Conservation (phyloP, 2,329 filamentous ascomycete species). For the Immersiporthe knoxdaviesiana region DNA sequence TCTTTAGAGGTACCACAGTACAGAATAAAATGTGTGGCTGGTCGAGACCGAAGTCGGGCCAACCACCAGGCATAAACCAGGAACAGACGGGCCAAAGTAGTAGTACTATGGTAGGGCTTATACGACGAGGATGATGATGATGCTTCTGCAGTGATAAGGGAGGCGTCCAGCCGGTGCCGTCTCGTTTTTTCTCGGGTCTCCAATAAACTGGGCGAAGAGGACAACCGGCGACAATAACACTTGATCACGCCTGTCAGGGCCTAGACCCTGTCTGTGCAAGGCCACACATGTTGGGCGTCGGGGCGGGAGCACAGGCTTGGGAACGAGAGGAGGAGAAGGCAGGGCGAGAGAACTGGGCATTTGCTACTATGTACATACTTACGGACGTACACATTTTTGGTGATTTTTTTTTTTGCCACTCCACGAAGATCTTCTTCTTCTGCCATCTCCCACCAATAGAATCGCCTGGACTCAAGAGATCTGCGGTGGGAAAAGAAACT, state of each 20-base stretch:
- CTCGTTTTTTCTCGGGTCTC: neutral
- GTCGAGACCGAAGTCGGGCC: neutral
- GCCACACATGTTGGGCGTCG: neutral
- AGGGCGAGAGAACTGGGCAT: neutral
- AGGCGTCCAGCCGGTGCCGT: neutral
- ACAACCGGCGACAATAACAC: neutral
- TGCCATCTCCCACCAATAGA: constrained; percentile 8
- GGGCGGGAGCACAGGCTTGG: neutral
- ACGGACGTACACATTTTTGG: too few relatives aligned
- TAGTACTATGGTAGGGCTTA: neutral
- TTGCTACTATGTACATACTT: too few relatives aligned
- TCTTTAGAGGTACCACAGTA: neutral
- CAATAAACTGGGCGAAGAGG: neutral
- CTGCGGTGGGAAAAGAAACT: constrained; percentile 2
- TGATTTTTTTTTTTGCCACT: neutral
- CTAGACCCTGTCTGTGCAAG: neutral
- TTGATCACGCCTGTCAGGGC: neutral
- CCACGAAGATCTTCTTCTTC: neutral
- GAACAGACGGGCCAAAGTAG: neutral
- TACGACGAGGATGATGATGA: neutral
- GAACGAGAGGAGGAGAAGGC: neutral
- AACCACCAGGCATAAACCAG: neutral
- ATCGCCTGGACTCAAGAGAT: neutral
- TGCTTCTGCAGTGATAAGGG: neutral
- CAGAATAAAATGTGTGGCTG: constrained; percentile 6